Evolutionary conservation across 2,329 filamentous ascomycete species (phyloP).

Genomic region (Dothidotthia symphoricarpi): DNA sequence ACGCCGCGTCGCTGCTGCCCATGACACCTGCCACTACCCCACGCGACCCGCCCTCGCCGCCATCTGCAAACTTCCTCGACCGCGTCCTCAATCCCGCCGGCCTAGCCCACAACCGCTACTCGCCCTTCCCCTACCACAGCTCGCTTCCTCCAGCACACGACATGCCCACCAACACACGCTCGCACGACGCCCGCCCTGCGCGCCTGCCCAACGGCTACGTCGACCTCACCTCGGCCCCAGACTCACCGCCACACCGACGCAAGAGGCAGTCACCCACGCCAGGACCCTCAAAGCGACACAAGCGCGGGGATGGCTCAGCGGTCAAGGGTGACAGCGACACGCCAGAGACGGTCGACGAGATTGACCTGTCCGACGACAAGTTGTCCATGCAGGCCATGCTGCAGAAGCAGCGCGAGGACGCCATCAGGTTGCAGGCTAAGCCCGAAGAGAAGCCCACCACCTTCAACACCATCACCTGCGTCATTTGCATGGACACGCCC

Average conservation of each 20-base stretch:
- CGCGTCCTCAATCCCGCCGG: slow-evolving; percentile 7
- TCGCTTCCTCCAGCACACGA: not conserved
- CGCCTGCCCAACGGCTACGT: slow-evolving; percentile 39
- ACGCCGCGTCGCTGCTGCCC: no score
- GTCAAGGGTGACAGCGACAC: slow-evolving; percentile 2
- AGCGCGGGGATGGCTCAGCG: slow-evolving; percentile 18
- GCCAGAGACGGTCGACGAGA: slow-evolving; percentile 44
- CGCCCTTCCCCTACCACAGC: slow-evolving; percentile 6
- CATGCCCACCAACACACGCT: slow-evolving; percentile 20
- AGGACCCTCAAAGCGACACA: slow-evolving; percentile 37
- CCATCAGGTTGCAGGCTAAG: slow-evolving; percentile 48
- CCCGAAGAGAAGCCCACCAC: slow-evolving; percentile 41
- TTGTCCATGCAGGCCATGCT: slow-evolving; percentile 46
- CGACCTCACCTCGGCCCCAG: slow-evolving; percentile 32
- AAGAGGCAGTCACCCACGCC: slow-evolving; percentile 24
- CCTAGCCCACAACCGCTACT: not conserved
- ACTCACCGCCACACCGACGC: slow-evolving; percentile 20
- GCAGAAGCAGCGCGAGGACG: slow-evolving; percentile 55
- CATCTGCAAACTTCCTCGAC: slow-evolving; percentile 4
- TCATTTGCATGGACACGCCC: slow-evolving; percentile 63
- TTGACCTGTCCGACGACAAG: slow-evolving; percentile 51
- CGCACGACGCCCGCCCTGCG: slow-evolving; percentile 15
- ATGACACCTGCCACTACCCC: no score
- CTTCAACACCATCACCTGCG: slow-evolving; percentile 55
- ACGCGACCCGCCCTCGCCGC: no score